Percentiles rank a stretch among this genome's conserved stretches.
Evolutionary conservation across 345 rosid genomes (phyloP).

Genomic region (Luvunga scandens): DNA sequence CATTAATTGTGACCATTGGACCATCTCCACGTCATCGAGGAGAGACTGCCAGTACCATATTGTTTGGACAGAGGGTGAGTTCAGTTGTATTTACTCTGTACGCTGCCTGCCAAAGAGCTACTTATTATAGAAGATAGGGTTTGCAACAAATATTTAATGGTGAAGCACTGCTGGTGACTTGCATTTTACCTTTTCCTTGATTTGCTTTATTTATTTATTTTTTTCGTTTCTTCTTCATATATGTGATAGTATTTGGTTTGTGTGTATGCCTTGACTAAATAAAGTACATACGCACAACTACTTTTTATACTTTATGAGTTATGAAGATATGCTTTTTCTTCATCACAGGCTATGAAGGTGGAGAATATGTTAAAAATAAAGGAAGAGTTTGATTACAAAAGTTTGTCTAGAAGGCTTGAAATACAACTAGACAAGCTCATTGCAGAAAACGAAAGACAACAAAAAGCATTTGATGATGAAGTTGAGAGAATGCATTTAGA

Average conservation of each 20-base stretch:
- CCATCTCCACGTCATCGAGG: conserved; percentile 91
- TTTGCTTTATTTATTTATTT: background rate
- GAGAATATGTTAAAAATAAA: conserved; percentile 98
- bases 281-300: background rate
- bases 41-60: conserved; percentile 85
- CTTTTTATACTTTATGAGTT: background rate
- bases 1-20: conserved; percentile 77
- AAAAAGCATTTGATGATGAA: conserved; percentile 83
- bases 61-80: conserved; percentile 88
- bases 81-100: conserved; percentile 5
- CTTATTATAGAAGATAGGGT: background rate
- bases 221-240: background rate
- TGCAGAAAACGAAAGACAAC: conserved; percentile 94
- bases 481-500: conserved; percentile 73
- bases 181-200: background rate
- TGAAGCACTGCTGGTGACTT: background rate
- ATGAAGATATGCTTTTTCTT: background rate
- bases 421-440: conserved; percentile 85
- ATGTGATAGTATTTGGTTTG: background rate
- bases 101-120: background rate
- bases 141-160: background rate
- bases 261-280: background rate
- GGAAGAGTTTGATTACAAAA: conserved; percentile 98
- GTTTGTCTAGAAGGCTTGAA: conserved; percentile 91
- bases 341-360: conserved; percentile 93